Percentiles rank a stretch among this genome's conserved stretches.
phyloP scores from a whole-genome alignment of 108 stramenopile genomes.

The Bacterosira constricta region DNA sequence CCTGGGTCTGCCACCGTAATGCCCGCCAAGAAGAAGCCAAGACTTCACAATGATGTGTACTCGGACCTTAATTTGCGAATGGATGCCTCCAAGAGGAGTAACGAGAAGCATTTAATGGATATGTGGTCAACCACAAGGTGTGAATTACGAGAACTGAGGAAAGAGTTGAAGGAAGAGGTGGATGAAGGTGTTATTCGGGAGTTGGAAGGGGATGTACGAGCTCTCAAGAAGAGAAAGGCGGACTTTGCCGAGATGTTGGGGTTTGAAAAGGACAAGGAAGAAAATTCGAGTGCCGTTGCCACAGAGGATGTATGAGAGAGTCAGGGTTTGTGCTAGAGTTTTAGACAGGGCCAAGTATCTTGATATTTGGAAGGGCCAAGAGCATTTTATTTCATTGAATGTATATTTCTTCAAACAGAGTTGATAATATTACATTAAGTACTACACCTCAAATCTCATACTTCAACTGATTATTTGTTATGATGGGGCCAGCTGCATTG shows the following conservation, averaged over 20 bases:
- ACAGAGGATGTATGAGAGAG: no score
- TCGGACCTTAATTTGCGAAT: background rate
- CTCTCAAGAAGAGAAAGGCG: constrained; percentile 21
- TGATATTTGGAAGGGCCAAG: no score
- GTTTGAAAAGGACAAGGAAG: background rate
- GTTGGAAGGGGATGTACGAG: constrained; percentile 22
- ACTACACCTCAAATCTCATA: no score
- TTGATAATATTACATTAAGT: no score
- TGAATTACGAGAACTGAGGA: constrained; percentile 14
- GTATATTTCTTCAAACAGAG: no score
- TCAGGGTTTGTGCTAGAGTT: no score
- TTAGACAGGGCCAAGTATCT: no score
- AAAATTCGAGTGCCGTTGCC: no score
- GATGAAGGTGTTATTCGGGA: constrained; percentile 8
- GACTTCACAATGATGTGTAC: background rate
- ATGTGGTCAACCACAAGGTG: constrained; percentile 22
- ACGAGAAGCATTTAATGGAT: constrained; percentile 29
- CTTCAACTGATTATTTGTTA: no score
- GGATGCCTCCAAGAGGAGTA: background rate
- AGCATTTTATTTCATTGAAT: no score
- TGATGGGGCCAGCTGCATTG: no score
- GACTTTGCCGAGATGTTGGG: constrained; percentile 19
- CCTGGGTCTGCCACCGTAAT: background rate
- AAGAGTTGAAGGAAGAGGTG: constrained; percentile 18
- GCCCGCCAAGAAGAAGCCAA: background rate